Percentiles rank a stretch among this genome's conserved stretches.
These are phyloP conservation scores for Pleodorina starrii DNA, from an alignment of 139 green algal species.

Conservation along the genomic window DNA sequence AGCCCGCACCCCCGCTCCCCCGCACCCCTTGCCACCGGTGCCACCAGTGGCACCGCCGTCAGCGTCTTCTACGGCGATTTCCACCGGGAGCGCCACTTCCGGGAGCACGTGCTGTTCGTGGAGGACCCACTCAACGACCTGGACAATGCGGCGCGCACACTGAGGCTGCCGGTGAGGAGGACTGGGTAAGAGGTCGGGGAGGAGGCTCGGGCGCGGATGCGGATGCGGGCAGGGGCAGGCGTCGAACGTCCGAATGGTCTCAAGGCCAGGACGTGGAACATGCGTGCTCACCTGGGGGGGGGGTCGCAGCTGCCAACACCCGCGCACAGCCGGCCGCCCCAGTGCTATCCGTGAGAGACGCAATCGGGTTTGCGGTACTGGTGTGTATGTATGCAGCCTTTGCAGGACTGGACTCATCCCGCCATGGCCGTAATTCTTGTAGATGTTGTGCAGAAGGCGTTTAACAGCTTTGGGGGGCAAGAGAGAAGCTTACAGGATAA, in stretches of 20 bases:
- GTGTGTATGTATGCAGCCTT: too few species aligned
- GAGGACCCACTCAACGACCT: slow-evolving; percentile 45
- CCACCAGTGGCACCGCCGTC: background rate
- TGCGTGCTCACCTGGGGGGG: background rate
- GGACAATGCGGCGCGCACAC: slow-evolving; percentile 51
- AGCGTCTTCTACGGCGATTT: slow-evolving; percentile 32
- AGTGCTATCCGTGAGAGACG: background rate
- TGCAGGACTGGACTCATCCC: too few species aligned
- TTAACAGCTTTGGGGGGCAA: too few species aligned
- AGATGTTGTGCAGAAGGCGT: too few species aligned
- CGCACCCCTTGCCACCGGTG: too few species aligned
- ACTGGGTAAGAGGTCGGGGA: background rate
- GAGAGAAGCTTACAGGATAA: too few species aligned
- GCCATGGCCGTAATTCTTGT: too few species aligned
- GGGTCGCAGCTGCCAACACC: background rate
- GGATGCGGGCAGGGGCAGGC: background rate
- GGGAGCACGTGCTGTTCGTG: slow-evolving; percentile 15
- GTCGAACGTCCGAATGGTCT: too few species aligned
- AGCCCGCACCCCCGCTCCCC: too few species aligned
- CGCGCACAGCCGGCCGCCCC: background rate
- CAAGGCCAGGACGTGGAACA: background rate
- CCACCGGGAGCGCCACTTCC: background rate
- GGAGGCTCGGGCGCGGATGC: background rate
- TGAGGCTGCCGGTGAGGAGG: background rate
- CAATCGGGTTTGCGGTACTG: background rate